phyloP scores from a whole-genome alignment of 495 filamentous ascomycete genomes.

The Tuber calosporum region DNA sequence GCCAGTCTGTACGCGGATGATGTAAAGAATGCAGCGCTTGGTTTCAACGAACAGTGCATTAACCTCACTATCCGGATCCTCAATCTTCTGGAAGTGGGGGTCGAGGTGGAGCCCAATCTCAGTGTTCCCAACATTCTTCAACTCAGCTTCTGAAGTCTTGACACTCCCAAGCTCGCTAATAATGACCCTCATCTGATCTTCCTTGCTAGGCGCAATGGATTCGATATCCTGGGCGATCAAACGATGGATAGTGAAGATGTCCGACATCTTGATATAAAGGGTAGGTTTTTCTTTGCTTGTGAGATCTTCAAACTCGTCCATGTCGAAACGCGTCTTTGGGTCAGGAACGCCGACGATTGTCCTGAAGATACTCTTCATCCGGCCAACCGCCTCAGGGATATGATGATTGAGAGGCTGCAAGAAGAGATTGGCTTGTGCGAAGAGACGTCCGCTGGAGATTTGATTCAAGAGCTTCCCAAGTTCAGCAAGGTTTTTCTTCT shows the following conservation, averaged over 20 bases:
- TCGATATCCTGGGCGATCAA: slow-evolving; percentile 73
- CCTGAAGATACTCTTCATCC: slow-evolving; percentile 69
- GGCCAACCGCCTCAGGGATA: slow-evolving; percentile 73
- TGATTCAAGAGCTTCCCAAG: slow-evolving; percentile 87
- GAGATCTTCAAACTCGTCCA: slow-evolving; percentile 96
- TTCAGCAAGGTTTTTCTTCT: slow-evolving; percentile 86
- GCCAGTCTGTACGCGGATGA: slow-evolving; percentile 94
- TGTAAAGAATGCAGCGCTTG: slow-evolving; percentile 93
- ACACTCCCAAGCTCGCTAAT: slow-evolving; percentile 88
- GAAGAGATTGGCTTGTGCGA: slow-evolving; percentile 90
- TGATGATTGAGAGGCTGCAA: slow-evolving; percentile 90
- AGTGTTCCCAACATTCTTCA: slow-evolving; percentile 74
- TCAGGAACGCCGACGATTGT: slow-evolving; percentile 72
- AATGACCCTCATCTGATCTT: slow-evolving; percentile 85
- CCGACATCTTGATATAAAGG: slow-evolving; percentile 95
- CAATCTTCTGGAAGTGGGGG: slow-evolving; percentile 79
- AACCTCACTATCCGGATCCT: slow-evolving; percentile 86
- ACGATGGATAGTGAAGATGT: slow-evolving; percentile 93
- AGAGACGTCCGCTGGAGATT: slow-evolving; percentile 73
- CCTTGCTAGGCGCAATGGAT: slow-evolving; percentile 64
- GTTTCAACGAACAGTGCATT: slow-evolving; percentile 96
- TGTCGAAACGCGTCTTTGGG: slow-evolving; percentile 86
- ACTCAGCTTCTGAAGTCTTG: slow-evolving; percentile 88
- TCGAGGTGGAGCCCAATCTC: slow-evolving; percentile 90
- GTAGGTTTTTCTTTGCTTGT: slow-evolving; percentile 94